Evolutionary conservation across 2,329 filamentous ascomycete genomes (phyloP), one percentile per base, ranked within the genome.

Genomic region (Diaporthe aspalathi): DNA sequence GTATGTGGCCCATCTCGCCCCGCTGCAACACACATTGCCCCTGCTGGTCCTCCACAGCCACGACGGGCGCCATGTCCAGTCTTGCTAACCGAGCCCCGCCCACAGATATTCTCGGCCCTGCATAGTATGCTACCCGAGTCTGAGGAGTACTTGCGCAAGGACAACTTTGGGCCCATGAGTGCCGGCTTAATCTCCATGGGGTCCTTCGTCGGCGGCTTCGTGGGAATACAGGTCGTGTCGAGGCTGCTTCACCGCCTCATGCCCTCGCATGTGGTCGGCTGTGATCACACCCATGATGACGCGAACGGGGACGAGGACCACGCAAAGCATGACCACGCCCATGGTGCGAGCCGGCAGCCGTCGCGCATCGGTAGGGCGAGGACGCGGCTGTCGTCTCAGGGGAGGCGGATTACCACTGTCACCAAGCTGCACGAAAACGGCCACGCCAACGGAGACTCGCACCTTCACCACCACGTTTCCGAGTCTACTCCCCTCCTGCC

Each of bases 111-210:
- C 81, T 97, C 95, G 45, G 91, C 95, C 1, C 83, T 98, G 38
- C 97, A 95, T 81, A 96, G 91, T 81, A 98, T 98, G 93, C 87
- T 98, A 9, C 95, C 95, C 12, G 94, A 93, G 24, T 91, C 95
- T 2, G 94, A 92, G 78, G 86, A 85, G 49, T 97, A 97, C 78
- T 87, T 99, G 4, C 84, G 87, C 72, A 86, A 90, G 68, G 92
- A 90, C 66, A 91, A 90, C 20, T 91, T 91, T 81, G 86, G 88
- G 9, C 85, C 93, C 3, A 88, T 91, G 73, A 79, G 83, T 2
- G 93, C 95, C 7, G 91, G 91, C 17, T 88, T 93, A 76, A 82
- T 90, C 40, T 84, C 94, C 77, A 91, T 94, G 78, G 87, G 77
- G 14, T 92, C 89, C 78, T 95, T 95, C 78, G 81, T 92, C 5